Conservation (phyloP, 2,329 filamentous ascomycete species). For the Daldinia sp. region DNA sequence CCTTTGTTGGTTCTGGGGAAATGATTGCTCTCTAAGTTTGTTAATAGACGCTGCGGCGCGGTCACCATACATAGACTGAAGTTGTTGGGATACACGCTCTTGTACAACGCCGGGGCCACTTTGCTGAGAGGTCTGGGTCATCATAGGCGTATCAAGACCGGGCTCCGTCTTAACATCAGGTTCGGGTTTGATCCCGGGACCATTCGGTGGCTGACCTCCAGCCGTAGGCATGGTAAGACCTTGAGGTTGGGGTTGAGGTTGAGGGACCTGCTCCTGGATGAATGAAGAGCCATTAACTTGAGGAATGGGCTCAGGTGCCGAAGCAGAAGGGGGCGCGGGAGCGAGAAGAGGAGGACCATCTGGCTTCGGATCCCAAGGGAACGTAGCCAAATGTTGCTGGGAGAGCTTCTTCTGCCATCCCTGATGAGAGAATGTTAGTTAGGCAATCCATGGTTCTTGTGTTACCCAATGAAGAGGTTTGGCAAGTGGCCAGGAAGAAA, state of each 20-base stretch:
- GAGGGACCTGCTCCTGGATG: slow-evolving; percentile 42
- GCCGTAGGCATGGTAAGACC: slow-evolving; percentile 41
- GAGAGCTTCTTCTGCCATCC: slow-evolving; percentile 95
- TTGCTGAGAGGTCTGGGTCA: slow-evolving; percentile 49
- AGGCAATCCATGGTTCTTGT: not conserved
- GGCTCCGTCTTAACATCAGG: slow-evolving; percentile 59
- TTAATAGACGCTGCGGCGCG: slow-evolving; percentile 73
- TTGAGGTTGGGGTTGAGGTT: slow-evolving; percentile 33
- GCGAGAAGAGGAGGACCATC: slow-evolving; percentile 56
- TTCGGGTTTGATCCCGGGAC: slow-evolving; percentile 56
- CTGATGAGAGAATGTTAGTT: slow-evolving; percentile 56
- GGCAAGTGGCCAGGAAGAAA: no score
- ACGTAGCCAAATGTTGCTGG: slow-evolving; percentile 81
- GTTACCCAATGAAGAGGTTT: not conserved
- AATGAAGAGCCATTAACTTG: slow-evolving; percentile 44
- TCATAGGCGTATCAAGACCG: slow-evolving; percentile 51
- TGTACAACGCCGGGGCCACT: slow-evolving; percentile 53
- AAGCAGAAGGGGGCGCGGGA: slow-evolving; percentile 42
- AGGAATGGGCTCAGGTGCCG: slow-evolving; percentile 34
- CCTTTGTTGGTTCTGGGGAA: slow-evolving; percentile 41
- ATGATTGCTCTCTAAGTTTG: slow-evolving; percentile 57
- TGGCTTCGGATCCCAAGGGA: slow-evolving; percentile 94
- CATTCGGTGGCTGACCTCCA: slow-evolving; percentile 35
- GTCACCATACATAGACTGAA: slow-evolving; percentile 67
- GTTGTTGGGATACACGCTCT: slow-evolving; percentile 63